These are phyloP conservation scores for Moringa oleifera DNA, from an alignment of 345 rosid genomes.

Conservation along the genomic window DNA sequence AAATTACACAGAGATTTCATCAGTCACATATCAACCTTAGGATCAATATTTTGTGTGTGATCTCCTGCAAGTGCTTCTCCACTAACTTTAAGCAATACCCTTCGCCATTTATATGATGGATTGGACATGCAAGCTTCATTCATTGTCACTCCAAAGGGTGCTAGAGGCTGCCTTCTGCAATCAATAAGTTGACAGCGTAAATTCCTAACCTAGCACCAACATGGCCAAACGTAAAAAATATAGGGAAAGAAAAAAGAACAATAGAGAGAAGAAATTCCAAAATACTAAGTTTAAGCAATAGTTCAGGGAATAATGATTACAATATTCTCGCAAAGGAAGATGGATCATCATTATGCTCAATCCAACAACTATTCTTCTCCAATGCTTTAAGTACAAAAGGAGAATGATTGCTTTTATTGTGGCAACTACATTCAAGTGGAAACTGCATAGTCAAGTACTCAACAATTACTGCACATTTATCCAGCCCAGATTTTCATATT, in stretches of 20 bases:
- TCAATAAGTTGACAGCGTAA: conserved; percentile 12
- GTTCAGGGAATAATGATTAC: background rate
- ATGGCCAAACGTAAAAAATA: background rate
- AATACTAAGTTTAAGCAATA: conserved; percentile 1
- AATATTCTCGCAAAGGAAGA: too few relatives aligned
- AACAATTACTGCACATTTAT: too few relatives aligned
- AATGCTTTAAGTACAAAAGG: too few relatives aligned
- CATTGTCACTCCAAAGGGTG: conserved; percentile 47
- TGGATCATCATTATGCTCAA: too few relatives aligned
- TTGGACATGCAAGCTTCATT: conserved; percentile 34
- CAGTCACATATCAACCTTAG: conserved; percentile 49
- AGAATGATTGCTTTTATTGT: too few relatives aligned
- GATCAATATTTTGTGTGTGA: conserved; percentile 70
- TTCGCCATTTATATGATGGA: conserved; percentile 69
- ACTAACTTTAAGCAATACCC: conserved; percentile 95
- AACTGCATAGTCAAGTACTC: too few relatives aligned
- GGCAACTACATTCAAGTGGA: too few relatives aligned
- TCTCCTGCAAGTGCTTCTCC: conserved; percentile 99
- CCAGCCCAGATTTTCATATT: too few relatives aligned
- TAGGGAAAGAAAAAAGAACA: background rate
- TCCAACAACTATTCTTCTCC: too few relatives aligned
- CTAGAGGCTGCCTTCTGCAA: conserved; percentile 46
- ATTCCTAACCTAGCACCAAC: background rate
- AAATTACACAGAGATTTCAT: background rate
- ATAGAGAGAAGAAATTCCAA: background rate